These are phyloP conservation scores for Ophiocordyceps robertsii DNA, from an alignment of 2,329 filamentous ascomycete genomes.

Conservation along the genomic window DNA sequence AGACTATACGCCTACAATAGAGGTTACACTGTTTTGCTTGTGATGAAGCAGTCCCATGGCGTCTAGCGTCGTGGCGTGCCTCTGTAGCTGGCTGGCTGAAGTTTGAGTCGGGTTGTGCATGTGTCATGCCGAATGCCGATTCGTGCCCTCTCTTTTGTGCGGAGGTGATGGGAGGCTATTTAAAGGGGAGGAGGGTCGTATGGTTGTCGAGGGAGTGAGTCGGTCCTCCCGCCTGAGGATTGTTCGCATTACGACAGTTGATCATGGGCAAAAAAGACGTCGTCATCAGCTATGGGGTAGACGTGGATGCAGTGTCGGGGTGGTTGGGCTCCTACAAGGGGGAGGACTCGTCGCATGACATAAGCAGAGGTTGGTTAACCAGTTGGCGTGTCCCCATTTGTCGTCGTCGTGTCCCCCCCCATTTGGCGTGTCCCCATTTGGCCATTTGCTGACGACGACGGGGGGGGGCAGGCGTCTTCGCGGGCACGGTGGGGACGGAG, in stretches of 20 bases:
- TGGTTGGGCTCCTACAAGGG: slow-evolving; percentile 67
- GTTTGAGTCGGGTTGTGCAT: too few relatives aligned
- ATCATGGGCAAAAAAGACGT: slow-evolving; percentile 1
- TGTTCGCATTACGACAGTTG: background rate
- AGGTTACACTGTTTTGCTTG: too few relatives aligned
- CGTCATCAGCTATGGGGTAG: slow-evolving; percentile 46
- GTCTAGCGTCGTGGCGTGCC: background rate
- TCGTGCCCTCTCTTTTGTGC: too few relatives aligned
- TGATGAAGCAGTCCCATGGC: background rate
- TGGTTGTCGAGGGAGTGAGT: too few relatives aligned
- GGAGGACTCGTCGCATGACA: slow-evolving; percentile 58
- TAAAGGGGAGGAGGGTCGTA: too few relatives aligned
- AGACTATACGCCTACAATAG: background rate
- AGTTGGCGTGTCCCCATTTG: background rate
- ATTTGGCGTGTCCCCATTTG: background rate
- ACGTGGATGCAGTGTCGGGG: slow-evolving; percentile 64
- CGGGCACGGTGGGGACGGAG: slow-evolving; percentile 51
- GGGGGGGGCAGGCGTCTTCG: slow-evolving; percentile 43
- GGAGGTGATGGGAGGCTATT: too few relatives aligned
- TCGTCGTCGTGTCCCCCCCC: background rate
- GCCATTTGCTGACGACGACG: background rate
- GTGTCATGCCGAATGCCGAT: too few relatives aligned
- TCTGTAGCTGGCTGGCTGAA: too few relatives aligned
- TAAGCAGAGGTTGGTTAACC: slow-evolving; percentile 57
- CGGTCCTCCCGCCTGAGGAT: too few relatives aligned